Evolutionary conservation across 345 rosid species (phyloP), one percentile per base, ranked within the genome.

Genomic region (Euphorbia tirucalli): DNA sequence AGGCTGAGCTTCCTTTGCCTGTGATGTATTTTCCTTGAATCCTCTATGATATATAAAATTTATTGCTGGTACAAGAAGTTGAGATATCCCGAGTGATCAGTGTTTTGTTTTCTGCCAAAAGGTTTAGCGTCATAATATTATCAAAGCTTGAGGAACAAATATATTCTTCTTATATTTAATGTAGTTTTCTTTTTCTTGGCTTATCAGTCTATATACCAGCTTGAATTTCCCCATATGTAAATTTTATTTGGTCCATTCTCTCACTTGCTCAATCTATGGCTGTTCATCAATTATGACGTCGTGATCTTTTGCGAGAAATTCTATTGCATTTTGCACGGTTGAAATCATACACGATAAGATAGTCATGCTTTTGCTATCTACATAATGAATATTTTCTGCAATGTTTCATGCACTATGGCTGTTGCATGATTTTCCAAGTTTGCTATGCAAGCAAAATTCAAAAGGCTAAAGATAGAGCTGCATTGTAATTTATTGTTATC

Each of bases 1-100:
- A 96, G 82, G 72, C 97, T 4, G 96, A 91, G 86, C 99, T 96
- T 81, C 77, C 95, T 83, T 82, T 93, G 82, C 97, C 99, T 61
- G 75, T 87, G 78, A 88, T 87, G 98, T 96, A 96, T 59, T 74
- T 81, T 77, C 82, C 39, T 43, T 67, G 70, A 48, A 72, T 69
- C 82, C 75, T 69, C 15, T 69, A 24, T 64, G 67, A 56, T 35
- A 31, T 5, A n/a, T 30, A 16, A 64, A 32, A 61, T 70, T 61
- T 61, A 50, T 31, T 44, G 27, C 52, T 28, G 55, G 31, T 15
- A 41, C 18, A 41, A 24, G 0, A 21, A 16, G 6, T 27, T 24
- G 16, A 41, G 9, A 9, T 35, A 44, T 57, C 65, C 5, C 32
- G 22, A 8, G 39, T 10, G 19, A 35, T 49, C 22, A 46, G 15